Base-by-base conservation (phyloP, 2,329 filamentous ascomycete species). In the Emericellopsis atlantica region DNA sequence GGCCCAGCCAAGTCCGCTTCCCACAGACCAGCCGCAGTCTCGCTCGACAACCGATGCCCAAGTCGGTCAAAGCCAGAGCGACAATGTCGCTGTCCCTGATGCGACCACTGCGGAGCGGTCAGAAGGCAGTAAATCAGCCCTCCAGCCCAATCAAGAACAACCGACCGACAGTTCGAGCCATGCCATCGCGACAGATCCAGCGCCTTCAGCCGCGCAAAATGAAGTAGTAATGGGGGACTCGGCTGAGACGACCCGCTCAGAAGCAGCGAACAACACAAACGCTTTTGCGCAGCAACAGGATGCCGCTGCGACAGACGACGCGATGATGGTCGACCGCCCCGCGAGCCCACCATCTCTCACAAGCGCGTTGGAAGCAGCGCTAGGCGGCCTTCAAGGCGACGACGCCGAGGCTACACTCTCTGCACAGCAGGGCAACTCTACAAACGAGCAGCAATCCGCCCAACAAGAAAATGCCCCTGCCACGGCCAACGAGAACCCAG, bases 401-500 rank as follows among this genome's bases (percentile, higher is more conserved):
- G 42, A 40, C 11, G 37, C 43, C 3, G 38, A 42, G 32, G 37
- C 36, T 24, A 36, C 36, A 18, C 36, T 39, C 41, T 31, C 37
- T 10, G 18, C 39, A 33, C 39, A 1, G 39, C 40, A 12, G 35
- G 21, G 2, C 33, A 41, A 34, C 36, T 11, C 38, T 4, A 39
- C 31, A 10, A 18, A 32, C 14, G 26, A 24, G 24, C 37, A 39
- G 40, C 26, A 29, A 29, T 7, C 26, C 9, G 41, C 43, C 18
- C 52, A 45, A 29, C 40, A 46, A 32, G 43, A 15, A 5, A 41
- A 37, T 22, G 24, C 32, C 37, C 15, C 26, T 34, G 32, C 21
- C 11, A 10, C 29, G 18, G 33, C 23, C 36, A 50, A 51, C 41
- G 66, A 62, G 10, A 68, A 82, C 36, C 80, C 83, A 4, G 89